Percentiles rank a stretch among this genome's conserved stretches.
These are phyloP conservation scores for Rhynchospora breviuscula DNA, from an alignment of 176 grass and related monocot species.

Conservation along the genomic window DNA sequence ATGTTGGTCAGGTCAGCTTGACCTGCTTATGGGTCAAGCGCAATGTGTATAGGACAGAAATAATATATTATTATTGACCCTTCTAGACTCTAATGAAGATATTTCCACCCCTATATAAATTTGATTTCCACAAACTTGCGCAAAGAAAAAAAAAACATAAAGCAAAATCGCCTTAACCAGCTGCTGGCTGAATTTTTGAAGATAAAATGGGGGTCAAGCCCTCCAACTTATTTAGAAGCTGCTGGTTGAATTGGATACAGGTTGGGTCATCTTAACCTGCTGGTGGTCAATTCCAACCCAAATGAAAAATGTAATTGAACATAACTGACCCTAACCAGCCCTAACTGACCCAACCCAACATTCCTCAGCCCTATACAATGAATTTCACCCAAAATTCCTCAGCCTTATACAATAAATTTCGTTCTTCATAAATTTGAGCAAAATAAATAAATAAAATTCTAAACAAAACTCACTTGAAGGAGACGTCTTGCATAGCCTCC, in stretches of 20 bases:
- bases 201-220: no score
- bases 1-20: neutral
- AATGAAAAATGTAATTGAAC: neutral
- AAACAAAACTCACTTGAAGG: conserved; percentile 54
- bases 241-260: neutral
- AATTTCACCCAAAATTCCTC: neutral
- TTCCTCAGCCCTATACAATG: neutral
- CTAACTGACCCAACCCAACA: neutral
- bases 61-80: neutral
- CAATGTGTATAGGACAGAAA: neutral
- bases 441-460: neutral
- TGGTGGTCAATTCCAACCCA: neutral
- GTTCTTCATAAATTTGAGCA: neutral
- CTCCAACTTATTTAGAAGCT: neutral
- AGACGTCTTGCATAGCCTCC: conserved; percentile 92
- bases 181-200: neutral
- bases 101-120: neutral
- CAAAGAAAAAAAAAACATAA: neutral
- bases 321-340: neutral
- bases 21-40: neutral
- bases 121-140: neutral
- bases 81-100: neutral
- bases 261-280: neutral
- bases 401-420: neutral
- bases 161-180: neutral